Base-by-base conservation (phyloP, 352 stramenopile species). In the Thraustochytrium striatum region DNA sequence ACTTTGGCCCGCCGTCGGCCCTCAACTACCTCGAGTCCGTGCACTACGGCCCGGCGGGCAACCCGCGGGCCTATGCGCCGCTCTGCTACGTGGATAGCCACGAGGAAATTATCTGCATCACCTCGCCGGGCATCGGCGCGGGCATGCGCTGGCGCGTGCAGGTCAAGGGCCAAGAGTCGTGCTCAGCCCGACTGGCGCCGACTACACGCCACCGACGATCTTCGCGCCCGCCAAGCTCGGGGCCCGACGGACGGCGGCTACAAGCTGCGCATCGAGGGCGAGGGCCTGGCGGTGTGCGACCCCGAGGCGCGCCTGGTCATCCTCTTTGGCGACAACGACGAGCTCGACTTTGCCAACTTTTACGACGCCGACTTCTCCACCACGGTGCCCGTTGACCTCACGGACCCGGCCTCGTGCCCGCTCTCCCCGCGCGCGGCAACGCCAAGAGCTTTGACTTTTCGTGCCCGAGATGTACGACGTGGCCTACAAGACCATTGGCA, bases 131-230 rank as follows among this genome's bases (percentile, higher is more conserved):
- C 43, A 21, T 75, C 32, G 78, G 78, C 36, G 3, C 16, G 16
- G 39, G 57, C 70, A 50, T 72, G 47, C 13, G 25, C 39, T 82
- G 78, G 78, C 52, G 21, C 2, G 78, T 82, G 19, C 25, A 38
- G 3, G 39, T 82, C 11, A 78, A 72, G 41, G 78, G 78, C n/a
- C 78, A 82, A 35, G 21, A 30, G 11, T 82, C 78, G 5, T 28
- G n/a, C 52, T 61, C n/a, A 59, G 55, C 72, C n/a, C 72, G 5
- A 41, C 43, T 7, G 7, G 9, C 3, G 36, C 72, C 32, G 32
- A n/a, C 11, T 80, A 80, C 47, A 59, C n/a, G 28, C n/a, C 35
- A 2, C 58, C 59, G 13, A n/a, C 2, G 9, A 2, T 80, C 25
- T 9, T 21, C 7, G 19, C 16, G 13, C 9, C 30, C 3, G 8